Base-by-base conservation (phyloP, 768 basidiomycete species). In the Naganishia kalamii region DNA sequence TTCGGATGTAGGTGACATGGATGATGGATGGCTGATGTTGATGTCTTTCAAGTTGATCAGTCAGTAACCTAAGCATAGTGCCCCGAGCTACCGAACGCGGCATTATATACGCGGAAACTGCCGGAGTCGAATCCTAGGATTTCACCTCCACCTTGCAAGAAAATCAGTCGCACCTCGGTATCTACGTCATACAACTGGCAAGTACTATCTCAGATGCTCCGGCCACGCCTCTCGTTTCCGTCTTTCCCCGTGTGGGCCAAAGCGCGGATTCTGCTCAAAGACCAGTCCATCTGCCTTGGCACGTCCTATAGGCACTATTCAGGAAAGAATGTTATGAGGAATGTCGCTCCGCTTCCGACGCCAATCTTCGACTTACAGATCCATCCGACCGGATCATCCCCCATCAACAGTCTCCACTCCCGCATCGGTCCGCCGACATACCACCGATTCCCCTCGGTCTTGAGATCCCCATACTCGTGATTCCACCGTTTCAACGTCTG, bases 331-430 rank as follows among this genome's bases (percentile, higher is more conserved):
- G 1, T 3, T 23, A 13, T 3, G 37, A 48, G 25, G 47, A 46
- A 17, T 35, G 30, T 44, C 17, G 59, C n/a, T 41, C 35, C 54
- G 48, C 65, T 32, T n/a, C n/a, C n/a, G 68, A 37, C 49, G 48
- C 25, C 44, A 25, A n/a, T 23, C 85, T 5, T 44, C 87, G 8
- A 74, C 77, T 83, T 77, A 93, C 92, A 79, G 68, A 92, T 81
- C 92, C 92, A 96, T 41, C 86, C 84, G 75, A 82, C 81, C 62
- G 77, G 75, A 64, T 80, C 83, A 35, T 70, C 77, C 10, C 92
- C 92, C 90, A 97, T 94, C 47, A 88, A 86, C 52, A 85, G 83
- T 69, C 83, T 82, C 92, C 92, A 96, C 69, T 86, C 87, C 46
- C 78, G 80, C 52, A 81, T 75, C 48, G 70, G 66, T 21, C 60